Conservation (phyloP, 164 flowering plant species). For the Litsea cubeba region DNA sequence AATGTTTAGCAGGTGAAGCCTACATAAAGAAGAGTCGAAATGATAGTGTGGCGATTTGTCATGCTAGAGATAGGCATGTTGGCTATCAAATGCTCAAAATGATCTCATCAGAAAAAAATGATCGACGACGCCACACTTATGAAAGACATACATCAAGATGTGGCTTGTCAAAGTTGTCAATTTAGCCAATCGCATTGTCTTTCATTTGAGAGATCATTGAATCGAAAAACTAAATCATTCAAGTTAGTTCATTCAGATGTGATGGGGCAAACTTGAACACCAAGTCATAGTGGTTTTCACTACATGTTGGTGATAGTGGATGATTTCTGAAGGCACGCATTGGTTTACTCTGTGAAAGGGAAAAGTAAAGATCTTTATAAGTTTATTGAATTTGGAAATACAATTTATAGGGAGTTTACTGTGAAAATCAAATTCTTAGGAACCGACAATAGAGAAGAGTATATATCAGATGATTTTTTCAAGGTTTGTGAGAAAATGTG, state of each 20-base stretch:
- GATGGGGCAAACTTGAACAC: constrained; percentile 1
- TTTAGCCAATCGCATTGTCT: constrained; percentile 21
- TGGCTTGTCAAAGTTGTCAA: constrained; percentile 16
- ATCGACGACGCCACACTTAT: background rate
- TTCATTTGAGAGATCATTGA: constrained; percentile 16
- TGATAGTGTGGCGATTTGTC: background rate
- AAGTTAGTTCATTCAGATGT: background rate
- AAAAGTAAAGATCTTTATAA: constrained; percentile 8
- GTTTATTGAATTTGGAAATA: constrained; percentile 1
- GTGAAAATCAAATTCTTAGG: constrained; percentile 11
- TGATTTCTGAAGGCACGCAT: constrained; percentile 16
- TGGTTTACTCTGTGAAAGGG: constrained; percentile 7
- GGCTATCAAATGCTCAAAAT: background rate
- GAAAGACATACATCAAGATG: background rate
- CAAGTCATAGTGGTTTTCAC: constrained; percentile 9
- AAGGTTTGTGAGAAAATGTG: background rate
- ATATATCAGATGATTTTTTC: background rate
- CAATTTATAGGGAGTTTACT: constrained; percentile 9
- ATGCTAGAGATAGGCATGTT: background rate
- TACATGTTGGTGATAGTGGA: constrained; percentile 18
- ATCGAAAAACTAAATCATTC: constrained; percentile 2
- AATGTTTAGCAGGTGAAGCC: background rate
- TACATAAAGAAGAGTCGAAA: background rate
- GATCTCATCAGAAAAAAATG: constrained; percentile 1
- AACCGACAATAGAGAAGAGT: constrained; percentile 14